phyloP scores from a whole-genome alignment of 2,329 filamentous ascomycete species.

The Dactylellina parvicollis region DNA sequence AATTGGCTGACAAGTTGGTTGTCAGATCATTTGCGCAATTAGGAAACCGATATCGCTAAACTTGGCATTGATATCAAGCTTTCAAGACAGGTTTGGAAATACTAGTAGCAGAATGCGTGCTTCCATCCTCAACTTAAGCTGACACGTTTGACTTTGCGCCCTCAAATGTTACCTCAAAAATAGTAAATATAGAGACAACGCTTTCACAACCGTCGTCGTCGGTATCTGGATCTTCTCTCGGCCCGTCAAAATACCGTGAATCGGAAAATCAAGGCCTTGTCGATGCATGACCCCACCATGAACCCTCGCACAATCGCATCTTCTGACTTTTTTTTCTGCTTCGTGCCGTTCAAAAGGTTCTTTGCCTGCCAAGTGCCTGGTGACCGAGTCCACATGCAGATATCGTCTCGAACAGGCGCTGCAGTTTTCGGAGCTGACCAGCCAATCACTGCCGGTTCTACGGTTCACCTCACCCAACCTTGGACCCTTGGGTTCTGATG shows the following conservation, averaged over 20 bases:
- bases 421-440: slow-evolving; percentile 34
- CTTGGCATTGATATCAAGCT: too few species aligned
- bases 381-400: slow-evolving; percentile 39
- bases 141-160: slow-evolving; percentile 31
- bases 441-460: slow-evolving; percentile 25
- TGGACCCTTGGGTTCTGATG: background rate
- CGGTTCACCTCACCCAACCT: slow-evolving; percentile 11
- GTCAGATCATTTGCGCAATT: slow-evolving; percentile 15
- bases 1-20: background rate
- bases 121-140: slow-evolving; percentile 10
- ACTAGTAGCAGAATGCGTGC: background rate
- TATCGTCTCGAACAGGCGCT: slow-evolving; percentile 40
- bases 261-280: slow-evolving; percentile 47
- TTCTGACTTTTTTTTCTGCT: slow-evolving; percentile 15
- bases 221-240: slow-evolving; percentile 20
- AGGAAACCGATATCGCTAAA: slow-evolving; percentile 10
- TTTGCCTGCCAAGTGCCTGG: slow-evolving; percentile 31
- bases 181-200: background rate
- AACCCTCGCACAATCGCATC: slow-evolving; percentile 1
- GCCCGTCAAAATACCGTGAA: slow-evolving; percentile 31
- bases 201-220: background rate
- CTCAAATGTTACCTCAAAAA: slow-evolving; percentile 7
- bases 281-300: slow-evolving; percentile 38
- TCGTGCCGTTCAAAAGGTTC: background rate
- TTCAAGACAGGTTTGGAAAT: background rate